Evolutionary conservation across 805 yeast species (phyloP), one percentile per base, ranked within the genome.

Genomic region (Spathaspora girioi): DNA sequence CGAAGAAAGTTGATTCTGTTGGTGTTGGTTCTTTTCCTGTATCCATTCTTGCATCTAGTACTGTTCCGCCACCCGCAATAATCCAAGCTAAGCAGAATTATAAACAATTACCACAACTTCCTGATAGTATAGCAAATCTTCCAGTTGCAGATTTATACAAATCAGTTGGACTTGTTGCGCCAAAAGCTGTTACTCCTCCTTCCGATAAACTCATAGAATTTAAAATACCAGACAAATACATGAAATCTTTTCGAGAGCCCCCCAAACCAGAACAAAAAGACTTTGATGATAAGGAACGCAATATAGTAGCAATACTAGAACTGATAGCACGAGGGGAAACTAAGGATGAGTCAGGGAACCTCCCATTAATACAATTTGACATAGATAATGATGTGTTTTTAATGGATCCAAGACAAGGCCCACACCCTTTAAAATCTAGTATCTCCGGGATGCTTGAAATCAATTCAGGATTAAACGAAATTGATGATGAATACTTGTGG

Each of bases 401-500:
- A 3, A 14, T 35, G 3, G 17, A 35, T 15, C 17, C 40, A 4
- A 35, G 8, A 15, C 40, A 14, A 7, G 9, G 40, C 2, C 40
- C 40, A 47, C 79, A 74, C 51, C 66, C 75, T 5, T 61, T 73
- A 44, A 71, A 69, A 48, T 67, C 63, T 50, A 64, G 76, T 5
- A 58, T 73, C 45, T 70, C 74, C 45, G 77, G 76, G 6, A 68
- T 71, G 71, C 61, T 71, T 35, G 67, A 66, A 35, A 54, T 69
- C 48, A 72, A 71, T 50, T 69, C 70, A 1, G 60, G 61, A 20
- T 59, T 73, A 48, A 63, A 66, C 27, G 68, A 66, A 45, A 63
- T 74, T 17, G 70, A 68, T 49, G 76, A 75, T 53, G 73, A 68
- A 31, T 70, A 66, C 50, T 63, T 75, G 38, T 73, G 78, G 77